These are phyloP conservation scores for Micractinium conductrix DNA, from an alignment of 139 green algal genomes.

Conservation along the genomic window DNA sequence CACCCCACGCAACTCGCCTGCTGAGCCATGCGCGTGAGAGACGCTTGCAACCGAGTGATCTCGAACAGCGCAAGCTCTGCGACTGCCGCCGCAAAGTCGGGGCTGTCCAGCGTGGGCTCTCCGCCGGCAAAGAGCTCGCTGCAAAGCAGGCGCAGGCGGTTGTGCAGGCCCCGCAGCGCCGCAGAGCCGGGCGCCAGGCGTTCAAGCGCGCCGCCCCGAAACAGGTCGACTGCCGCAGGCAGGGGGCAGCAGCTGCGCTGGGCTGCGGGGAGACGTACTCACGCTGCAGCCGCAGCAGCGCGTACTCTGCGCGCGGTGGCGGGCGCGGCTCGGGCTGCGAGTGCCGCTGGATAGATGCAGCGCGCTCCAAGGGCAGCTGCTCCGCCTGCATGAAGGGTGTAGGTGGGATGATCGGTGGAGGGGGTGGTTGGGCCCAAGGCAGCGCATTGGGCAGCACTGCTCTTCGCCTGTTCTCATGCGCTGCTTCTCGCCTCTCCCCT, in stretches of 20 bases:
- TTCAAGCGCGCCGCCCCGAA: background rate
- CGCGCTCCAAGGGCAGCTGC: background rate
- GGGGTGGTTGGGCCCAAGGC: too few relatives aligned
- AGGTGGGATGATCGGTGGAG: too few relatives aligned
- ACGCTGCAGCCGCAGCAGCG: background rate
- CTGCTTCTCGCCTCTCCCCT: too few relatives aligned
- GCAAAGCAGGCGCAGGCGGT: background rate
- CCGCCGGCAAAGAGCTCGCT: background rate
- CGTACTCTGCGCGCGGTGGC: background rate
- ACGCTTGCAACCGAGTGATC: background rate
- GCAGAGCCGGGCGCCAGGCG: background rate
- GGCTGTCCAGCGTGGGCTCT: background rate
- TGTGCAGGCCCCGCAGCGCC: background rate
- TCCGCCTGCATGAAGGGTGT: background rate
- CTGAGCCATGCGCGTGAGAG: background rate
- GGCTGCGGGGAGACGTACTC: background rate
- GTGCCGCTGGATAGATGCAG: background rate
- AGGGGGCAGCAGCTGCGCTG: background rate
- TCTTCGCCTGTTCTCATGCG: too few relatives aligned
- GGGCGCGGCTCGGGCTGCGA: background rate
- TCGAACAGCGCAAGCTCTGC: background rate
- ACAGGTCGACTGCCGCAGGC: background rate
- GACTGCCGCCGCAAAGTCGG: background rate
- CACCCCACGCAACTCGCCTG: background rate
- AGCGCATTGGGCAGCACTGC: too few relatives aligned